phyloP scores from a whole-genome alignment of 331 rosid species.

The Telfairia occidentalis region DNA sequence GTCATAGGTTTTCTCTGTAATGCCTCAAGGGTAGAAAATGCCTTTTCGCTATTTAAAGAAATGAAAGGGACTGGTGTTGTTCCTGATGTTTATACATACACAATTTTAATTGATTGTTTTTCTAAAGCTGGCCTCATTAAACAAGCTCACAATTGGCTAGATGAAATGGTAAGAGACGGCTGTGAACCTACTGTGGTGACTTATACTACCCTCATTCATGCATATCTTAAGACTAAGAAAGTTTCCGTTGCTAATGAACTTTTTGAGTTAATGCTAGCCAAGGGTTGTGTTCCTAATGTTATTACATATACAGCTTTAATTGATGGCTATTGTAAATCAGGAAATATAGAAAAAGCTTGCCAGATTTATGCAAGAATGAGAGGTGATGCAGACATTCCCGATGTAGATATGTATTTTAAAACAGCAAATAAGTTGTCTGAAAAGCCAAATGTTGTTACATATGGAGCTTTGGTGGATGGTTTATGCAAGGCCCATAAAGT shows the following conservation, averaged over 20 bases:
- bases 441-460: slow-evolving; percentile 58
- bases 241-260: slow-evolving; percentile 55
- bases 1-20: slow-evolving; percentile 76
- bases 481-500: slow-evolving; percentile 83
- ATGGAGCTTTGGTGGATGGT: slow-evolving; percentile 95
- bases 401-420: slow-evolving; percentile 62
- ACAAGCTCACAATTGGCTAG: slow-evolving; percentile 74
- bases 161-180: slow-evolving; percentile 66
- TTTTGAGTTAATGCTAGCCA: slow-evolving; percentile 65
- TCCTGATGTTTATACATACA: slow-evolving; percentile 87
- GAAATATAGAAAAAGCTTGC: slow-evolving; percentile 67
- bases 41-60: slow-evolving; percentile 63
- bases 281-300: slow-evolving; percentile 72
- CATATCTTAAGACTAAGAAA: slow-evolving; percentile 74
- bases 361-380: slow-evolving; percentile 70
- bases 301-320: slow-evolving; percentile 79
- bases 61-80: slow-evolving; percentile 64
- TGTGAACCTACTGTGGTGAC: slow-evolving; percentile 85
- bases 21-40: slow-evolving; percentile 70
- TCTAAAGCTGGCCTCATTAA: slow-evolving; percentile 80
- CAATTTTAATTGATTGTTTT: slow-evolving; percentile 74
- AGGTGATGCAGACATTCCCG: slow-evolving; percentile 43
- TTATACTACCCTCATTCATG: slow-evolving; percentile 83
- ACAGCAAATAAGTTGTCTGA: slow-evolving; percentile 22
- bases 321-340: slow-evolving; percentile 84